A percentile compares a stretch with the other conserved stretches of the same genome.
These are phyloP conservation scores for Dicorynia guianensis DNA, from an alignment of 306 rosid species.

Conservation along the genomic window DNA sequence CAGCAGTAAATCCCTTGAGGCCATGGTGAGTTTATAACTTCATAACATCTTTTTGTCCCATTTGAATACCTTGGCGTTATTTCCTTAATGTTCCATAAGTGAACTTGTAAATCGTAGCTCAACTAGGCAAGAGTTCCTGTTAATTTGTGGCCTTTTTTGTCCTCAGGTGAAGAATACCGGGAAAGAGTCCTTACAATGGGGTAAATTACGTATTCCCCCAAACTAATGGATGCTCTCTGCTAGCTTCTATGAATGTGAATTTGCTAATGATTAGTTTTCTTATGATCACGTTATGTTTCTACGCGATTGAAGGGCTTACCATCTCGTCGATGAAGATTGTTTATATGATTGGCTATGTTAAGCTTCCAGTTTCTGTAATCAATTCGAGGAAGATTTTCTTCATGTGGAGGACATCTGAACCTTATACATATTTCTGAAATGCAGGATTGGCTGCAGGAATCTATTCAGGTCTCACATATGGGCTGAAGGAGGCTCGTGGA, in stretches of 20 bases:
- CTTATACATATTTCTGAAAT: conserved; percentile 19
- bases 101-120: conserved; percentile 19
- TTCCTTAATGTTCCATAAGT: not conserved
- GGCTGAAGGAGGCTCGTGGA: conserved; percentile 87
- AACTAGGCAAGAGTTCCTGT: not conserved
- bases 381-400: not conserved
- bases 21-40: conserved; percentile 65
- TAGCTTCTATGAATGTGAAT: not conserved
- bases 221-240: not conserved
- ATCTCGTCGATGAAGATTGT: not conserved
- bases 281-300: not conserved
- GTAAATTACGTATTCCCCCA: conserved; percentile 44
- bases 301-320: not conserved
- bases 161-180: conserved; percentile 81
- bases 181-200: conserved; percentile 90
- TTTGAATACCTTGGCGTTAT: not conserved
- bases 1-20: conserved; percentile 75
- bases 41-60: not conserved
- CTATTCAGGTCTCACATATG: conserved; percentile 87
- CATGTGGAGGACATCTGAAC: not conserved
- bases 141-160: not conserved
- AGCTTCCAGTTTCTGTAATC: not conserved
- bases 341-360: not conserved
- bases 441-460: conserved; percentile 88
- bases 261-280: not conserved